Conservation (phyloP, 371 early-diverging fungal genomes). For the Rhizopus sp. region DNA sequence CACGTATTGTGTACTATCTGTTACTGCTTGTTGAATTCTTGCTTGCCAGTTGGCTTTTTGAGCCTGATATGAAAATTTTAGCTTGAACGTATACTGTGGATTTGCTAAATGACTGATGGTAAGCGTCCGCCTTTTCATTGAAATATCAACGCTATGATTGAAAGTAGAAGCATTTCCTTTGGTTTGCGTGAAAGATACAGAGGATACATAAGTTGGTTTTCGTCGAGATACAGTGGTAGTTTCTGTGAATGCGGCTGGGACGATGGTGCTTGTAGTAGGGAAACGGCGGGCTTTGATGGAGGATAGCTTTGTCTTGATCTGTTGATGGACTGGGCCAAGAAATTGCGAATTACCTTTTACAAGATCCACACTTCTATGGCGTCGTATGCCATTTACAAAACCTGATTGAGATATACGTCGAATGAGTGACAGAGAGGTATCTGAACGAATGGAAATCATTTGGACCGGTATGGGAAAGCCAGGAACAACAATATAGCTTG, state of each 20-base stretch:
- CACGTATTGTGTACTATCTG: background rate
- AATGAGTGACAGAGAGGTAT: slow-evolving; percentile 11
- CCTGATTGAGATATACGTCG: slow-evolving; percentile 1
- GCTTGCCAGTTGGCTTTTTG: slow-evolving; percentile 15
- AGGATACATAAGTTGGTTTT: slow-evolving; percentile 19
- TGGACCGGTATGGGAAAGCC: slow-evolving; percentile 31
- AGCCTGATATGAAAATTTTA: slow-evolving; percentile 15
- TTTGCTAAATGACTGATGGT: slow-evolving; percentile 21
- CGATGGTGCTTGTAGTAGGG: background rate
- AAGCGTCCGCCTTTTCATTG: slow-evolving; percentile 9
- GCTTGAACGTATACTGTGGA: slow-evolving; percentile 16
- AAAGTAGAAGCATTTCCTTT: background rate
- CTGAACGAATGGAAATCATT: slow-evolving; percentile 18
- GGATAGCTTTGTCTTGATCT: slow-evolving; percentile 7
- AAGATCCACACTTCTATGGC: background rate
- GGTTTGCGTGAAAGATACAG: background rate
- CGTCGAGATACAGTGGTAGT: slow-evolving; percentile 7
- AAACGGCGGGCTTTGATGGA: background rate
- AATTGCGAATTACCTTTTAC: no score
- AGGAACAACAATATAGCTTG: slow-evolving; percentile 22
- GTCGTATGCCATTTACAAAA: background rate
- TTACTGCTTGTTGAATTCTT: background rate
- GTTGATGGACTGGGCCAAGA: no score
- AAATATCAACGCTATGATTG: background rate
- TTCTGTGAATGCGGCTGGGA: background rate